Base-by-base conservation (phyloP, 179 eudicot genomes). In the Beta corolliflora region DNA sequence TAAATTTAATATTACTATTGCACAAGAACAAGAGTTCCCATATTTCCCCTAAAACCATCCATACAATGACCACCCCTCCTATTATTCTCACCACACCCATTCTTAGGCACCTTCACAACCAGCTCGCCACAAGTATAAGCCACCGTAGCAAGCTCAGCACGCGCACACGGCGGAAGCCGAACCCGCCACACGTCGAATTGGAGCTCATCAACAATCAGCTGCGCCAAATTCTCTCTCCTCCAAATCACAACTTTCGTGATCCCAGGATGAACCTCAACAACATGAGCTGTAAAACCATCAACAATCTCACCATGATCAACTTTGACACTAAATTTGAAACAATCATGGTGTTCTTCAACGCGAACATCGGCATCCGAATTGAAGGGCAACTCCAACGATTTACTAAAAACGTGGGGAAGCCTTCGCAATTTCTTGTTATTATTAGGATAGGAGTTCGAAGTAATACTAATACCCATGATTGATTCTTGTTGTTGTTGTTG, bases 51-150 rank as follows among this genome's bases (percentile, higher is more conserved):
- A 10, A 70, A 59, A n/a, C 73, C 85, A 1, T 79, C 53, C 67
- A 82, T 63, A 75, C 87, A 36, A 80, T 70, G 77, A 72, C 80
- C 85, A 14, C 44, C 73, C 83, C 52, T 79, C 9, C 46, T 70
- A 10, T 15, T 58, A 8, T 45, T 74, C 78, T 85, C 77, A 75
- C 86, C 23, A 71, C 81, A 50, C 45, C 76, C 90, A 45, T 65
- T 78, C 73, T 93, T 95, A 6, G 99, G 98, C 85, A 95, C 97
- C 21, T 88, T 88, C 78, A 95, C 96, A 69, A 94, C 94, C 59
- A 95, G 85, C 84, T 86, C 85, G n/a, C 97, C 97, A 15, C 82
- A 87, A 0, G 23, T 78, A 69, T 83, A 91, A 25, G 70, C 88
- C 46, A 94, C 96, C 12, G 69, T 89, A 9, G 93, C 94, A 50